These are phyloP conservation scores for Gracilariopsis chorda DNA, from an alignment of 23 red algal genomes.

Conservation along the genomic window DNA sequence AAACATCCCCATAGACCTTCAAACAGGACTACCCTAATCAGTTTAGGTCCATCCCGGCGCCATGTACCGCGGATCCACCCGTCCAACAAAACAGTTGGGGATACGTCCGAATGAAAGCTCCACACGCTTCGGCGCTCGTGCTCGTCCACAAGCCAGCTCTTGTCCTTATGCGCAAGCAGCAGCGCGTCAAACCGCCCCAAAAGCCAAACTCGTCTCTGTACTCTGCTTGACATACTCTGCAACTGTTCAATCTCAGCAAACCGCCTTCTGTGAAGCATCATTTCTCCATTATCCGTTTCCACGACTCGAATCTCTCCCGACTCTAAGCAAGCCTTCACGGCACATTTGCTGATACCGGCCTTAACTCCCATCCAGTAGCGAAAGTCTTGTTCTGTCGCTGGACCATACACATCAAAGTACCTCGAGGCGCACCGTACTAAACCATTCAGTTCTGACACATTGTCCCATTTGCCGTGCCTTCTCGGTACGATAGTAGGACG, in stretches of 20 bases:
- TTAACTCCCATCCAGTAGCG: conserved; percentile 42
- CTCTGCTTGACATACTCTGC: neutral
- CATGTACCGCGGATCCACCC: neutral
- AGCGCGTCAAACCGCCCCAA: conserved; percentile 46
- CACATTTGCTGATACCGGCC: neutral
- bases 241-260: neutral
- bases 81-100: neutral
- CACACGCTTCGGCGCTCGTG: neutral
- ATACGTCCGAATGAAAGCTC: conserved; percentile 18
- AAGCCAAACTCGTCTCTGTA: neutral
- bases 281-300: neutral
- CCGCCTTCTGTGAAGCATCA: conserved; percentile 5
- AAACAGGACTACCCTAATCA: too few relatives aligned
- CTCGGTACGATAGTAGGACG: neutral
- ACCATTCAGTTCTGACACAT: neutral
- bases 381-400: conserved; percentile 23
- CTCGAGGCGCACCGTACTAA: neutral
- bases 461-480: neutral
- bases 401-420: conserved; percentile 49
- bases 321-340: neutral
- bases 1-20: too few relatives aligned
- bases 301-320: neutral
- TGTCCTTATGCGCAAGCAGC: conserved; percentile 43
- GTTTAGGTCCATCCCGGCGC: too few relatives aligned
- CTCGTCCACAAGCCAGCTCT: conserved; percentile 24